Evolutionary conservation across 2,329 filamentous ascomycete species (phyloP), one percentile per base, ranked within the genome.

Genomic region (Lasiodiplodia citricola): DNA sequence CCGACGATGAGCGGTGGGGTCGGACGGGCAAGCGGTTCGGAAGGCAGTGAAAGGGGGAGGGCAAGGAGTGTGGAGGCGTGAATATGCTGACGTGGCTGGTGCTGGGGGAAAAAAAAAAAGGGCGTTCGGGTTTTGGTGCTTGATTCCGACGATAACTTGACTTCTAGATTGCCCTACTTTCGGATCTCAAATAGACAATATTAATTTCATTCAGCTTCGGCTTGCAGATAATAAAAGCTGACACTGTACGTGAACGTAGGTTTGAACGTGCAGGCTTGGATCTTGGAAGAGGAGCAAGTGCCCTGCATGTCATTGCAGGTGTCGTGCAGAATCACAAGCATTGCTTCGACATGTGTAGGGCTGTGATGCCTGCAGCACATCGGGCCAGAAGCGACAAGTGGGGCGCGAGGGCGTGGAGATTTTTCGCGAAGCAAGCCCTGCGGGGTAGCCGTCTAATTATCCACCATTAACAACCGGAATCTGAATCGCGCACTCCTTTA

Each of bases 371-470:
- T 52, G 13, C 50, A 52, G 50, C 16, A 52, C 23, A 23, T 35
- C 50, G n/a, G 18, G 28, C 55, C 18, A 38, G 37, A 57, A 44
- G 37, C 37, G 56, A 41, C n/a, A 44, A 38, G 37, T 44, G 21
- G 56, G 56, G 37, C 56, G 37, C 13, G 18, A 38, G 16, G n/a
- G 50, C 4, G 47, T 23, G 35, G 14, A 28, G 54, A 37, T 54
- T 11, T 54, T 8, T 31, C 13, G 23, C 35, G 56, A 44, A 58
- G 55, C 55, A 60, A 25, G 57, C 23, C n/a, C 41, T 62, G 58
- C 58, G 58, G 58, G 58, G 58, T 63, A 63, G 18, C 8, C 16
- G 2, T 37, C 25, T 35, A 63, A 51, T 63, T 63, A 50, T 63
- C 58, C 58, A 44, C 41, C 41, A 51, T 35, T 60, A 18, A 47